phyloP scores from a whole-genome alignment of 345 rosid species.

The Luvunga scandens region DNA sequence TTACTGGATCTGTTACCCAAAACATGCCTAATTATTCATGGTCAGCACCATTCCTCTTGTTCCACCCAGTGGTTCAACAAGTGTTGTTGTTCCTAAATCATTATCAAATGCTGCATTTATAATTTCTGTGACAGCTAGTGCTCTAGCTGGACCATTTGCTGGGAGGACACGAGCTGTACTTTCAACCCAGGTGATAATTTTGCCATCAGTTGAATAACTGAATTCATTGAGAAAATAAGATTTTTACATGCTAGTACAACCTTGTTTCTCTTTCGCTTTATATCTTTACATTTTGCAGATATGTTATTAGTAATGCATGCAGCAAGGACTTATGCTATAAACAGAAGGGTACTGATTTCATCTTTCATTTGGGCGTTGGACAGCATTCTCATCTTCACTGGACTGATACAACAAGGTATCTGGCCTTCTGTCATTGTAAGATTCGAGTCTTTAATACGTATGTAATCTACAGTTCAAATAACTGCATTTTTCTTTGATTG shows the following conservation, averaged over 20 bases:
- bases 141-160: slow-evolving; percentile 59
- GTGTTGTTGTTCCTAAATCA: slow-evolving; percentile 68
- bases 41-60: slow-evolving; percentile 78
- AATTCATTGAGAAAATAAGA: not conserved
- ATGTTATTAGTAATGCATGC: slow-evolving; percentile 82
- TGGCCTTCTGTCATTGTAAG: not conserved
- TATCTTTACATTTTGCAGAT: slow-evolving; percentile 44
- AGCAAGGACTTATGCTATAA: slow-evolving; percentile 71
- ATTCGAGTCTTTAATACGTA: not conserved
- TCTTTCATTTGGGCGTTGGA: slow-evolving; percentile 63
- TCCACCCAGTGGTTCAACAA: slow-evolving; percentile 80
- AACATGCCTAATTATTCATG: slow-evolving; percentile 43
- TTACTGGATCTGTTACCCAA: slow-evolving; percentile 41
- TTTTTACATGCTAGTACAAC: not conserved
- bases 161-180: slow-evolving; percentile 78
- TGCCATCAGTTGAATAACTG: not conserved
- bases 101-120: slow-evolving; percentile 64
- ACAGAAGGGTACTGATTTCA: slow-evolving; percentile 80
- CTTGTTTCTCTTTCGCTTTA: slow-evolving; percentile 5
- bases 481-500: not conserved
- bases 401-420: slow-evolving; percentile 76
- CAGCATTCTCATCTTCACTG: slow-evolving; percentile 84
- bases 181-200: slow-evolving; percentile 70
- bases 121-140: slow-evolving; percentile 68
- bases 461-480: not conserved